Evolutionary conservation across 78 protist species (phyloP).

Genomic region (Dictyostelium brefeldianum): DNA sequence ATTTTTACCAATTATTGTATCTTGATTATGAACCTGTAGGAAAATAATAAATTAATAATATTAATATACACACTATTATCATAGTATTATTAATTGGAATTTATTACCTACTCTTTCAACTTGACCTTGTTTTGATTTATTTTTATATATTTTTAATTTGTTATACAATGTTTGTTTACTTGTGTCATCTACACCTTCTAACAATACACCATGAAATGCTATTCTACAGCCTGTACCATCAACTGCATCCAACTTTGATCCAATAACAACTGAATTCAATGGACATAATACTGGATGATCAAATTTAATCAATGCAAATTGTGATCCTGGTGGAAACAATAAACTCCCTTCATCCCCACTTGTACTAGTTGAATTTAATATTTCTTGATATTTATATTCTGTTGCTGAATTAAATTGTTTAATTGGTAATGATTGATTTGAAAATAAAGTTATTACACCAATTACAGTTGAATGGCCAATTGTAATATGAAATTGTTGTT

Average conservation of each 20-base stretch:
- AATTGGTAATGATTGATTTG: no score
- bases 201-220: conserved; percentile 85
- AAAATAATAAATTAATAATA: background rate
- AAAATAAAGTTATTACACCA: conserved; percentile 85
- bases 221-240: conserved; percentile 86
- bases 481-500: conserved; percentile 92
- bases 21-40: conserved; percentile 76
- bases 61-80: background rate
- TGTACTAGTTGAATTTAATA: conserved; percentile 3
- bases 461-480: conserved; percentile 97
- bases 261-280: conserved; percentile 79
- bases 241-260: conserved; percentile 88
- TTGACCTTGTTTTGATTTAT: conserved; percentile 48
- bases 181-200: background rate
- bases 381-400: conserved; percentile 27
- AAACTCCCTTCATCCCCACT: background rate
- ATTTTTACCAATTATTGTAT: conserved; percentile 84
- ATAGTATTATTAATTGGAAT: background rate
- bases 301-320: conserved; percentile 79
- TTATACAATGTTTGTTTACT: background rate
- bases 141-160: conserved; percentile 41
- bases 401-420: conserved; percentile 1
- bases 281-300: conserved; percentile 91
- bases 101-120: conserved; percentile 71
- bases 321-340: conserved; percentile 52